Base-by-base conservation (phyloP, 768 basidiomycete genomes). In the Boletus eberwhitei region DNA sequence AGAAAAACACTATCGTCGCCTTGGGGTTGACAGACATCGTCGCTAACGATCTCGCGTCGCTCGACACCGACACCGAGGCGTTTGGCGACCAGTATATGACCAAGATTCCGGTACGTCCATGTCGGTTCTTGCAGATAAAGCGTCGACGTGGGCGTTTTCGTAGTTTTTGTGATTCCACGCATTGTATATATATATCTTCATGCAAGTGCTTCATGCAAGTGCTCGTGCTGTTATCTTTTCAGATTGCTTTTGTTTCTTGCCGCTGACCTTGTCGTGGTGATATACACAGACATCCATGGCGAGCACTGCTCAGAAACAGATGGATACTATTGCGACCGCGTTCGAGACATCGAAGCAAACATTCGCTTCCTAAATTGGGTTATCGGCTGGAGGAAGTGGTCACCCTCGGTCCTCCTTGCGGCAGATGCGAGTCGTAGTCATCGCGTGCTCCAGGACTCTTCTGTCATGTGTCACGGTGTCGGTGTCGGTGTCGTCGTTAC, bases 361-460 rank as follows among this genome's bases (percentile, higher is more conserved):
- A 2, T 19, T 22, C 19, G 9, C 13, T 41, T 9, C 22, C 40
- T 22, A 14, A 41, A 22, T 16, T 22, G 22, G 14, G 22, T 29
- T 8, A 19, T 39, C 4, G 21, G 9, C 11, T 19, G 11, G 14
- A 6, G 8, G 40, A 8, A 9, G 8, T 2, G 29, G 8, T 8
- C 22, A 22, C 14, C 14, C 21, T 24, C 7, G 12, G 38, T 31
- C 12, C 17, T 31, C 29, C 29, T 19, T n/a, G 29, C 17, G n/a
- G n/a, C n/a, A 45, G 43, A 41, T 83, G 12, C 8, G 29, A 29
- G 29, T 29, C 29, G 29, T 29, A 29, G 29, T 29, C 29, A 29
- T 29, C 8, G 29, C 29, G 29, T 29, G 8, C 29, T 29, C 2
- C 8, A 2, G 29, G 29, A 3, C 29, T 8, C 29, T 9, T 9